Base-by-base conservation (phyloP, 257 asterid species). In the Solanum habrochaites region DNA sequence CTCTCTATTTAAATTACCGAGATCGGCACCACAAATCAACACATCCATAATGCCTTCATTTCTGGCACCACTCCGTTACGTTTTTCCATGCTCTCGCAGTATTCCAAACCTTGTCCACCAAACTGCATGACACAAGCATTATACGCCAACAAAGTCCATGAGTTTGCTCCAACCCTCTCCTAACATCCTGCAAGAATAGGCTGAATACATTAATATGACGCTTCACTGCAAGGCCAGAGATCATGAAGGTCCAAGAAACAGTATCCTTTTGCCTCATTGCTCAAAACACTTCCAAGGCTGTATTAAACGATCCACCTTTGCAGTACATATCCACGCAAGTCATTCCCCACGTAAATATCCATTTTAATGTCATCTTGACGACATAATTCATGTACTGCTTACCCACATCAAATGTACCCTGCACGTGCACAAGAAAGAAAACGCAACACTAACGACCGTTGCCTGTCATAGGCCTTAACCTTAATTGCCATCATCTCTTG, bases 221-320 rank as follows among this genome's bases (percentile, higher is more conserved):
- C 91, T 85, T 91, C 87, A 91, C 86, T 7, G 92, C 92, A 83
- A 90, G 88, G 27, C 93, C 93, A 5, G 89, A 90, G 85, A 91
- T 88, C 47, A 88, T 69, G 32, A 91, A 91, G 35, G 91, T 91
- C 92, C 91, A 91, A 16, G 93, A 88, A 18, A 91, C 90, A 7
- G 85, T 42, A 71, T 90, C 93, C 73, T 87, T 91, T 69, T 75
- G 87, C 40, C 87, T 73, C 92, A 91, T n/a, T 90, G 31, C 56
- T 69, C n/a, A 78, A 25, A 91, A 91, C 8, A 91, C 89, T 45
- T 62, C 87, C 86, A 88, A 58, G 60, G 93, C 92, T 88, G 69
- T 60, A 43, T 82, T 52, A 10, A 86, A 58, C 11, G 86, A 89
- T 86, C 89, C 88, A 27, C 93, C 90, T 86, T 91, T 91, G 88